phyloP scores from a whole-genome alignment of 2,329 filamentous ascomycete species.

The Neopestalotiopsis rosae region DNA sequence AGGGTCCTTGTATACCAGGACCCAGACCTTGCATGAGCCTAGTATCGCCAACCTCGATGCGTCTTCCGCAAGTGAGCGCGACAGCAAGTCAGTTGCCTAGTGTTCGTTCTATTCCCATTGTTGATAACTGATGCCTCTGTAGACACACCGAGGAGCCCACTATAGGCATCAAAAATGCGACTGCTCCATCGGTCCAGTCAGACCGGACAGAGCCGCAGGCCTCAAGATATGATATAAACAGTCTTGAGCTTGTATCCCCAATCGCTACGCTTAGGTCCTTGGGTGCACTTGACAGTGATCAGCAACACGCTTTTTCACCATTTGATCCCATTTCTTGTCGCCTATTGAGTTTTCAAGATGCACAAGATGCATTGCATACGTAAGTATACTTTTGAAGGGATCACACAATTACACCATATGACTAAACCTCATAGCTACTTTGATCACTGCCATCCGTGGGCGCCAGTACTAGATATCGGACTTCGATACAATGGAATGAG shows the following conservation, averaged over 20 bases:
- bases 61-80: not conserved
- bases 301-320: conserved; percentile 1
- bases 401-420: not conserved
- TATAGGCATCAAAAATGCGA: not conserved
- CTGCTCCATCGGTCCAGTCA: not conserved
- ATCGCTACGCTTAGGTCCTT: conserved; percentile 11
- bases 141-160: not conserved
- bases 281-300: conserved; percentile 6
- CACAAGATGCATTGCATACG: conserved; percentile 9
- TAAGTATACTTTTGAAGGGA: not conserved
- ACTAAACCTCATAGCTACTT: conserved; percentile 1
- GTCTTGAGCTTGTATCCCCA: conserved; percentile 11
- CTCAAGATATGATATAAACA: conserved; percentile 5
- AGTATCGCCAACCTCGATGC: not conserved
- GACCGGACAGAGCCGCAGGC: not conserved
- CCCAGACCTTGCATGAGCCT: not conserved
- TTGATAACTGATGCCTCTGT: not conserved
- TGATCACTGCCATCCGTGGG: conserved; percentile 12
- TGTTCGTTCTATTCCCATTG: not conserved
- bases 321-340: conserved; percentile 10
- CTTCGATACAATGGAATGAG: conserved; percentile 7
- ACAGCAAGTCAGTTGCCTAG: not conserved
- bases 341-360: conserved; percentile 2
- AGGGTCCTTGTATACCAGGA: not conserved
- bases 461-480: not conserved